Conservation (phyloP, 2,329 filamentous ascomycete genomes). For the Colletotrichum coccodes region DNA sequence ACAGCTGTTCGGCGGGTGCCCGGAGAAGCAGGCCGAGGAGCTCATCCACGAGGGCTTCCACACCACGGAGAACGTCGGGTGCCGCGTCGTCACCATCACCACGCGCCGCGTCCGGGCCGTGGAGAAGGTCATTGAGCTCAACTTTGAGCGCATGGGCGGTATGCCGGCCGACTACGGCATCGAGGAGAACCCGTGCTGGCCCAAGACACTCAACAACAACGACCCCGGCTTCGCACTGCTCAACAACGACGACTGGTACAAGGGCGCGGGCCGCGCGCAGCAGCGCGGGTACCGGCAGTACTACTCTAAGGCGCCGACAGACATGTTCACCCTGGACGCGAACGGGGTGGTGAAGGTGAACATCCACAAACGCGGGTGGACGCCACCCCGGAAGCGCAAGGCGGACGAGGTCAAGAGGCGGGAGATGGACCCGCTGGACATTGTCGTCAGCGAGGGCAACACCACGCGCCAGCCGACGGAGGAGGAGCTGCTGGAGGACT, state of each 20-base stretch:
- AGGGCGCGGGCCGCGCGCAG: neutral
- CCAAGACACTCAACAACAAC: neutral
- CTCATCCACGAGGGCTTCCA: neutral
- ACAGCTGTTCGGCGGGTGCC: neutral
- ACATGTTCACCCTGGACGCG: neutral
- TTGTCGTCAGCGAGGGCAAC: neutral
- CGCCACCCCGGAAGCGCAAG: neutral
- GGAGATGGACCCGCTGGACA: neutral
- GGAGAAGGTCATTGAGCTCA: slow-evolving; percentile 4
- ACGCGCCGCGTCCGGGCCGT: neutral
- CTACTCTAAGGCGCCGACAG: neutral
- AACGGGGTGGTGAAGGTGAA: neutral
- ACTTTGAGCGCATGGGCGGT: neutral
- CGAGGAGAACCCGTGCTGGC: neutral
- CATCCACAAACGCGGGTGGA: neutral
- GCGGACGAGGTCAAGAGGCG: neutral
- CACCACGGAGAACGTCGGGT: neutral
- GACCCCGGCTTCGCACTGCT: neutral
- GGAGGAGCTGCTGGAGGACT: neutral
- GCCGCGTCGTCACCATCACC: neutral
- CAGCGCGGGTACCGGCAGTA: neutral
- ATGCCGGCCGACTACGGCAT: neutral
- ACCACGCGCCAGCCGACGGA: neutral
- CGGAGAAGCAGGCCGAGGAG: neutral
- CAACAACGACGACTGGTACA: slow-evolving; percentile 1